Evolutionary conservation across 495 filamentous ascomycete genomes (phyloP), one percentile per base, ranked within the genome.

Genomic region (Tuber melanosporum): DNA sequence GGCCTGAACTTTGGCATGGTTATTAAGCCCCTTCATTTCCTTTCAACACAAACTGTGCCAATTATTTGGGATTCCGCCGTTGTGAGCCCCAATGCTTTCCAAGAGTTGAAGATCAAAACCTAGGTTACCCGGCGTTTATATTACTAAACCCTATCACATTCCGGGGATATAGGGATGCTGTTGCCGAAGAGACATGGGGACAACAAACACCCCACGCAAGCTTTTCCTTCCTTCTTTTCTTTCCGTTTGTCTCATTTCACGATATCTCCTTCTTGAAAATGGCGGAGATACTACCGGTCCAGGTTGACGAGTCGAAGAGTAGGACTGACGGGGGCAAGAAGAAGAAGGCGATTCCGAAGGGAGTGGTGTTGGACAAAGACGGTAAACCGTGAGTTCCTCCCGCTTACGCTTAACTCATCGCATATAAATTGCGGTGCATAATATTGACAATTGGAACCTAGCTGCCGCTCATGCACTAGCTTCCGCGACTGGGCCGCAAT

Each of bases 401-500:
- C 72, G 32, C 26, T 57, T 72, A 62, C 12, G n/a, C 76, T 75
- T 20, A 70, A 44, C 0, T 26, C 22, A 32, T 36, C 15, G 20
- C 32, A n/a, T n/a, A 20, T n/a, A n/a, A 20, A 72, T 44, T 62
- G 15, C 14, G 39, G 36, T 8, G 66, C 26, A 20, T 14, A 46
- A 73, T 19, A 52, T 71, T 46, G 46, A 62, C 32, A 78, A 26
- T 5, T 74, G 10, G 46, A 44, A 17, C 69, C 26, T 41, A 99
- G 95, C 82, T 99, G 95, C 82, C 95, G 95, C 75, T 87, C 91
- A 76, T 99, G 95, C 84, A 97, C 89, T 74, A 92, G 91, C 73
- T 88, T 90, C 80, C 95, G 91, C 83, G 87, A 90, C 1, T 87
- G 88, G 7, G 86, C 91, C 26, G 57, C 10, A 14, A 32, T 32